Conservation (phyloP, 257 asterid species). For the Gentiana dahurica region DNA sequence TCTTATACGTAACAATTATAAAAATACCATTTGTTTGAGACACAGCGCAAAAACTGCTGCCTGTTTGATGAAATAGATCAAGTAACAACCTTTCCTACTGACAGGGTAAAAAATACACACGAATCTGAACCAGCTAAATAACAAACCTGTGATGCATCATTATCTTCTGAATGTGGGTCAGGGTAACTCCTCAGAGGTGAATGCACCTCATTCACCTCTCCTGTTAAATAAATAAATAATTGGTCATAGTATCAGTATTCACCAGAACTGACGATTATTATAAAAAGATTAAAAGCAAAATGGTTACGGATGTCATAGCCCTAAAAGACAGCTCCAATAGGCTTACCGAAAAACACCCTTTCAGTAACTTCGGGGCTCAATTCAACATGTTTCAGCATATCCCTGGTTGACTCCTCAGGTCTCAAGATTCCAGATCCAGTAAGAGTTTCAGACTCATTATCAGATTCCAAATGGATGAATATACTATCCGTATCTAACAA, state of each 20-base stretch:
- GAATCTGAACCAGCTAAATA: slow-evolving; percentile 15
- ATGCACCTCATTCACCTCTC: slow-evolving; percentile 19
- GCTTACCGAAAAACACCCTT: slow-evolving; percentile 31
- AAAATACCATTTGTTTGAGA: neutral
- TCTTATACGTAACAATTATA: neutral
- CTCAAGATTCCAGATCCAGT: slow-evolving; percentile 19
- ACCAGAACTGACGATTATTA: neutral
- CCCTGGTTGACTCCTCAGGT: slow-evolving; percentile 20
- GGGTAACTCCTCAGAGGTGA: slow-evolving; percentile 21
- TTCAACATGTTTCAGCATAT: slow-evolving; percentile 24
- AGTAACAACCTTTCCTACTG: neutral
- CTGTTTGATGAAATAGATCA: neutral
- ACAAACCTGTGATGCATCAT: slow-evolving; percentile 40
- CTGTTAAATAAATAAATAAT: slow-evolving; percentile 18
- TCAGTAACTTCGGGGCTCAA: slow-evolving; percentile 22
- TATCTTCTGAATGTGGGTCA: slow-evolving; percentile 18
- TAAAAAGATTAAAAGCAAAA: neutral
- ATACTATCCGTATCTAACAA: slow-evolving; percentile 23
- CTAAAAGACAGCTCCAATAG: slow-evolving; percentile 2
- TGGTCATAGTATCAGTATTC: neutral
- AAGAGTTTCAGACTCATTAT: slow-evolving; percentile 43
- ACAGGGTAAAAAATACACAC: neutral
- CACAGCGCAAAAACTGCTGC: too few relatives aligned
- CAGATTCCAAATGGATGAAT: slow-evolving; percentile 59
- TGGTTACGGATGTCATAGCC: neutral